Conservation (phyloP, 805 yeast species). For the Zygosaccharomyces siamensis region DNA sequence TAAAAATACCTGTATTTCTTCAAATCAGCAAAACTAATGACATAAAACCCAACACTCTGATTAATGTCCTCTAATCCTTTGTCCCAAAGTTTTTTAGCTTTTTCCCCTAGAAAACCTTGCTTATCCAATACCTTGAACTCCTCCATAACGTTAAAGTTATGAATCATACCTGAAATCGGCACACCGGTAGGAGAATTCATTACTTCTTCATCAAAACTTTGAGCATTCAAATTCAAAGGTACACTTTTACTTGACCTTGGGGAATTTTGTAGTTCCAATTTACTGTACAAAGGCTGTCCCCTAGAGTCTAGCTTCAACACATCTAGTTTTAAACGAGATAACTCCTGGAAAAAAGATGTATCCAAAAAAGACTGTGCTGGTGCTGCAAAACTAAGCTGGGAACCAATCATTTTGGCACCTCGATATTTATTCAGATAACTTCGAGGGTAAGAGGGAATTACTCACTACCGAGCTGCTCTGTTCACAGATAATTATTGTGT, state of each 20-base stretch:
- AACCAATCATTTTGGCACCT: conserved; percentile 10
- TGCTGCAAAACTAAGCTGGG: conserved; percentile 30
- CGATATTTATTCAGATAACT: neutral
- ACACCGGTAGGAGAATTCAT: conserved; percentile 6
- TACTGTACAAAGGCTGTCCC: conserved; percentile 27
- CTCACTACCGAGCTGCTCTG: no score
- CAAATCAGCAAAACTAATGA: conserved; percentile 78
- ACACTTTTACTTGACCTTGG: conserved; percentile 16
- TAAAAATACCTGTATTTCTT: conserved; percentile 83
- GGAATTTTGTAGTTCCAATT: conserved; percentile 20
- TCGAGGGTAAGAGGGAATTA: neutral
- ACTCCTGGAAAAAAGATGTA: conserved; percentile 75
- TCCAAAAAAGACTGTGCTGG: conserved; percentile 73
- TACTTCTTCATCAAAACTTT: conserved; percentile 32
- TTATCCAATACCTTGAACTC: conserved; percentile 74
- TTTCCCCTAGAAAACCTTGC: conserved; percentile 44
- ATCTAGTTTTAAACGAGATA: conserved; percentile 70
- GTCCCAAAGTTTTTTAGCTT: conserved; percentile 33
- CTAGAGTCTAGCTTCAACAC: conserved; percentile 51
- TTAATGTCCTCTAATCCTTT: conserved; percentile 32
- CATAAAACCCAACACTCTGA: conserved; percentile 35
- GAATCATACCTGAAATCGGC: conserved; percentile 37
- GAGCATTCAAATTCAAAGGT: conserved; percentile 26
- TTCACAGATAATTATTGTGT: neutral
- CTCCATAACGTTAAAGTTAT: conserved; percentile 78